Percentiles rank a stretch among this genome's conserved stretches.
Evolutionary conservation across 176 grass and related monocot species (phyloP).

Genomic region (Hordeum vulgare): MorexV3_pseudomolecules_assembly NC_058519.1:602908609-602909108

Average conservation of each 20-base stretch:
- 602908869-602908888: background rate
- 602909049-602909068: background rate
- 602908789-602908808: background rate
- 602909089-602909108: too few species aligned
- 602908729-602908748: background rate
- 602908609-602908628: background rate
- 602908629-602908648: background rate
- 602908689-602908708: slow-evolving; percentile 6
- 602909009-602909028: background rate
- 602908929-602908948: background rate
- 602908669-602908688: background rate
- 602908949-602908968: background rate
- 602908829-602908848: background rate
- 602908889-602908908: background rate
- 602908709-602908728: background rate
- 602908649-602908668: background rate
- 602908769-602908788: background rate
- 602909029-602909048: background rate
- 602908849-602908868: background rate
- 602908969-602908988: background rate
- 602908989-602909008: background rate
- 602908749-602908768: background rate
- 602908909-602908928: background rate
- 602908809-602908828: background rate
- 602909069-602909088: too few species aligned